A percentile compares a stretch with the other conserved stretches of the same genome.
Evolutionary conservation across 805 yeast genomes (phyloP).

Genomic region (Metschnikowia lachancei): DNA sequence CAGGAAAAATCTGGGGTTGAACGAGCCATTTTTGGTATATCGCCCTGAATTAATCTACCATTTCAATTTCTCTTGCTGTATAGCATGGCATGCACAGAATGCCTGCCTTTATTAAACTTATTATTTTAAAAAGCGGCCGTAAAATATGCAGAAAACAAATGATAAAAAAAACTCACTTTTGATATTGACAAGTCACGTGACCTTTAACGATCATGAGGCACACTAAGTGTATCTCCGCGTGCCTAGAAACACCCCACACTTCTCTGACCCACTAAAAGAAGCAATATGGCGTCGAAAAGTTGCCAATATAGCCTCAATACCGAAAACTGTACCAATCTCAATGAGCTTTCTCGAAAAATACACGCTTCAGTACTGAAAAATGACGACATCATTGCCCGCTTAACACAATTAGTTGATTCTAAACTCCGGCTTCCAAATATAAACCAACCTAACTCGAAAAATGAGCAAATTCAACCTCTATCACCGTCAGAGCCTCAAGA

Average conservation of each 20-base stretch:
- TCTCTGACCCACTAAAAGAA: not conserved
- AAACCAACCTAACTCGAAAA: constrained; percentile 2
- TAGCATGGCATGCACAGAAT: constrained; percentile 1
- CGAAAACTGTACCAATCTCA: constrained; percentile 35
- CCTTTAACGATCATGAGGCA: not conserved
- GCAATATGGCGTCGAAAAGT: constrained; percentile 7
- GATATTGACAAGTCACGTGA: not conserved
- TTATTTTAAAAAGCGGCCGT: not conserved
- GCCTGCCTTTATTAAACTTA: not conserved
- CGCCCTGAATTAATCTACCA: not conserved
- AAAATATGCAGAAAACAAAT: not conserved
- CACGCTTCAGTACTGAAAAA: constrained; percentile 23
- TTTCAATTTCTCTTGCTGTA: constrained; percentile 4
- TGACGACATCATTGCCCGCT: constrained; percentile 22
- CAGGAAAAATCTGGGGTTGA: not conserved
- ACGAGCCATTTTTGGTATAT: not conserved
- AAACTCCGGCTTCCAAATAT: constrained; percentile 14
- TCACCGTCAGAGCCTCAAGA: not conserved
- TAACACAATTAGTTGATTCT: constrained; percentile 25
- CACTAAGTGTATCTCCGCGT: not conserved
- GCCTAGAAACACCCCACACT: not conserved
- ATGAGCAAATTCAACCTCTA: not conserved
- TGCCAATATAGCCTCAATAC: constrained; percentile 24
- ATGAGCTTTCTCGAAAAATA: constrained; percentile 24
- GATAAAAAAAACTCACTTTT: not conserved